These are phyloP conservation scores for Brassica rapa DNA, from an alignment of 345 rosid species.

Conservation along the genomic window DNA sequence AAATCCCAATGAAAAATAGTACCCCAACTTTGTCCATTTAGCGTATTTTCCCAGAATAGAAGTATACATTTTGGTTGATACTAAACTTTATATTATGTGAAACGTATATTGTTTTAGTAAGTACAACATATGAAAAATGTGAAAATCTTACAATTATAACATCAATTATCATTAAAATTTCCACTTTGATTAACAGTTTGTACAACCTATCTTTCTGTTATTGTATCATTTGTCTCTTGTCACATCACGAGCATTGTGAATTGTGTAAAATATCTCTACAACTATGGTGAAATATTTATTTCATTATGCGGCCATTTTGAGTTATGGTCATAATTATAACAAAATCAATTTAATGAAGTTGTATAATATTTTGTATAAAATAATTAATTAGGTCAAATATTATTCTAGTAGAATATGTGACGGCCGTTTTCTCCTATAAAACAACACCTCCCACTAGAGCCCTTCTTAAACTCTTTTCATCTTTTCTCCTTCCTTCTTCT, in stretches of 20 bases:
- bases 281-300: not conserved
- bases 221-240: slow-evolving; percentile 13
- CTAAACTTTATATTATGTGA: not conserved
- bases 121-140: slow-evolving; percentile 11
- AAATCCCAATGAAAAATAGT: not conserved
- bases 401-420: slow-evolving; percentile 17
- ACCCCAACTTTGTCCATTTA: not conserved
- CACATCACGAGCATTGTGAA: slow-evolving; percentile 18
- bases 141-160: slow-evolving; percentile 4
- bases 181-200: not conserved
- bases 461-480: slow-evolving; percentile 30
- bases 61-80: not conserved
- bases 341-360: not conserved
- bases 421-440: slow-evolving; percentile 31
- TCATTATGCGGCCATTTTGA: slow-evolving; percentile 4
- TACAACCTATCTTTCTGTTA: not conserved
- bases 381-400: not conserved
- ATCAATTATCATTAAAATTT: not conserved
- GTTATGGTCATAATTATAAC: not conserved
- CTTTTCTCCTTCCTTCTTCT: slow-evolving; percentile 20
- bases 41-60: not conserved
- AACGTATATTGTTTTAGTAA: not conserved
- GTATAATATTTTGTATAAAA: not conserved
- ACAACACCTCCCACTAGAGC: slow-evolving; percentile 14
- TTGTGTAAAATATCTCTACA: slow-evolving; percentile 4